A percentile compares a stretch with the other conserved stretches of the same genome.
phyloP scores from a whole-genome alignment of 345 rosid genomes.

The Fremontodendron californicum region DNA sequence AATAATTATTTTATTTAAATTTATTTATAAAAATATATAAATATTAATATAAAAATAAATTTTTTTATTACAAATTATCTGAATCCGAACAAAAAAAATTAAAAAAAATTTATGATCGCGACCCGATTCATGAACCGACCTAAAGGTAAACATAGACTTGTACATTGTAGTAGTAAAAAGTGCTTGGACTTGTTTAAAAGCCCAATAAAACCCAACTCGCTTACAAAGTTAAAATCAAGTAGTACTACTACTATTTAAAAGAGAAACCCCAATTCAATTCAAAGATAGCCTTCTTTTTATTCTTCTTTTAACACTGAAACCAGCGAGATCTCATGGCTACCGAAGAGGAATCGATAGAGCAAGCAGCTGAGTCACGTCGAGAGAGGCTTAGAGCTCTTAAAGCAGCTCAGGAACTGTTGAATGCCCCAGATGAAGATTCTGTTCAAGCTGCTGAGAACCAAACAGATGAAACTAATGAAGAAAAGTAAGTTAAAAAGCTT shows the following conservation, averaged over 20 bases:
- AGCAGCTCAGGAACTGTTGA: slow-evolving; percentile 66
- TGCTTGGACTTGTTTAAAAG: neutral
- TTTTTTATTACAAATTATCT: no score
- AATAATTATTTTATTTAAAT: no score
- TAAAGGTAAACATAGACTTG: no score
- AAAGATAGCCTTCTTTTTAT: neutral
- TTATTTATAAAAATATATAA: no score
- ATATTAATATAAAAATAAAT: no score
- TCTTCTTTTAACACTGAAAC: neutral
- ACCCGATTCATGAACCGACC: no score
- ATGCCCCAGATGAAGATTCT: slow-evolving; percentile 41
- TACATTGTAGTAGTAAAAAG: no score
- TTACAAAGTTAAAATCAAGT: neutral
- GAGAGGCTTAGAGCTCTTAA: slow-evolving; percentile 78
- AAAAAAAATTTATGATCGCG: no score
- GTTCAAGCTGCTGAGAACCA: slow-evolving; percentile 28
- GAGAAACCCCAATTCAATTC: neutral
- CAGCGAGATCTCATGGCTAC: slow-evolving; percentile 33
- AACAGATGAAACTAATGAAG: slow-evolving; percentile 29
- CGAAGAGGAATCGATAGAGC: slow-evolving; percentile 67
- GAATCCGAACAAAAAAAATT: no score
- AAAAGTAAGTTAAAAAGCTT: slow-evolving; percentile 21
- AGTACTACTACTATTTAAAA: neutral
- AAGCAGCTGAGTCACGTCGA: slow-evolving; percentile 61
- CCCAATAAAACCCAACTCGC: neutral